Conservation (phyloP, 1,284 basidiomycete species). For the Tilletia caries region DNA sequence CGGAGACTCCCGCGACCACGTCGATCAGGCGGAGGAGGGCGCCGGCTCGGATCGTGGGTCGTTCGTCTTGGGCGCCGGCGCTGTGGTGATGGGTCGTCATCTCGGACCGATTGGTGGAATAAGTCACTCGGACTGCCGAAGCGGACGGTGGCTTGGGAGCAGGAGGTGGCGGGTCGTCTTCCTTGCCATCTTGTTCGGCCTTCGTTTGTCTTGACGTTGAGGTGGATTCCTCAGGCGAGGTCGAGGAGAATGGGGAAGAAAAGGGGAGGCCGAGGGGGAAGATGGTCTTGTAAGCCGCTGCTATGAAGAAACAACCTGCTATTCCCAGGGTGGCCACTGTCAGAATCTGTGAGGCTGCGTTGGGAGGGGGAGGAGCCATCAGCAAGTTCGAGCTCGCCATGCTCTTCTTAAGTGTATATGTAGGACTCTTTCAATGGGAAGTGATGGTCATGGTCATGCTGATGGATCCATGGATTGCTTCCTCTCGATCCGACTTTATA, state of each 20-base stretch:
- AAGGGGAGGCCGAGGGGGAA: background rate
- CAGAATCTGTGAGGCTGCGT: background rate
- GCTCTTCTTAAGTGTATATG: too few relatives aligned
- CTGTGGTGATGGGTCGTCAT: background rate
- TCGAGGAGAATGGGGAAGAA: too few relatives aligned
- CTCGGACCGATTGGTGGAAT: background rate
- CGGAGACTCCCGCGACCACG: slow-evolving; percentile 54
- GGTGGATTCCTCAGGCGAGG: background rate
- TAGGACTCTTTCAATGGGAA: too few relatives aligned
- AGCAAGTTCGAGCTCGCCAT: too few relatives aligned
- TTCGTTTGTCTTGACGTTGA: background rate
- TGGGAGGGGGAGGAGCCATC: too few relatives aligned
- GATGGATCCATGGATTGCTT: too few relatives aligned
- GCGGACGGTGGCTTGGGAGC: background rate
- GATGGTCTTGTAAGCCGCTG: background rate
- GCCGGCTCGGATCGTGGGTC: slow-evolving; percentile 44
- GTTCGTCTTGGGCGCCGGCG: background rate
- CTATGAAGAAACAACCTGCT: background rate
- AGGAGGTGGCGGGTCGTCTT: background rate
- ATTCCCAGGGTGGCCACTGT: background rate
- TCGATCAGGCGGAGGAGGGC: slow-evolving; percentile 55
- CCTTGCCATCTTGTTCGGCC: background rate
- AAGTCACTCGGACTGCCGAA: background rate
- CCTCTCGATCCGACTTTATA: too few relatives aligned
- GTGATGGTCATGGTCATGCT: too few relatives aligned